phyloP scores from a whole-genome alignment of 805 yeast genomes.

The Pichia sporocuriosa region DNA sequence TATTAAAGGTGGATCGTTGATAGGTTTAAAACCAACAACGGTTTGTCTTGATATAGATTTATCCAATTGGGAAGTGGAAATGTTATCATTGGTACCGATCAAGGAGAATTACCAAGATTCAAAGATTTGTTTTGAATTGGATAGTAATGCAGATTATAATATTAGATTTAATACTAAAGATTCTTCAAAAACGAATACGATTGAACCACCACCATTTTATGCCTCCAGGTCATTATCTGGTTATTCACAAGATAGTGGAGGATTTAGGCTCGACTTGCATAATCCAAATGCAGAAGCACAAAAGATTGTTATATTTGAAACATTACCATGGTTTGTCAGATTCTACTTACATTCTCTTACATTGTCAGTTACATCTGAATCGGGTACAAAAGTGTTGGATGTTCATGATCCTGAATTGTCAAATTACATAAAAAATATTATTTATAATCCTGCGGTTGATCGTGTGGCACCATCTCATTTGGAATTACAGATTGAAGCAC shows the following conservation, averaged over 20 bases:
- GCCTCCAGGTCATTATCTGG: slow-evolving; percentile 89
- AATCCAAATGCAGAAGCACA: slow-evolving; percentile 52
- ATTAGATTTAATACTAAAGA: slow-evolving; percentile 38
- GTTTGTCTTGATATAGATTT: slow-evolving; percentile 37
- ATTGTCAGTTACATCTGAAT: slow-evolving; percentile 25
- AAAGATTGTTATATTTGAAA: slow-evolving; percentile 61
- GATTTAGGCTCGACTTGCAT: slow-evolving; percentile 68
- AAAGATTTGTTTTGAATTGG: slow-evolving; percentile 22
- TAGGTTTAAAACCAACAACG: slow-evolving; percentile 38
- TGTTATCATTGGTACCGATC: slow-evolving; percentile 10
- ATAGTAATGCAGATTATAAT: slow-evolving; percentile 27
- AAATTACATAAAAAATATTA: slow-evolving; percentile 41
- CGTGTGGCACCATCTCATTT: slow-evolving; percentile 76
- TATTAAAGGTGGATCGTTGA: slow-evolving; percentile 57
- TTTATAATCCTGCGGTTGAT: slow-evolving; percentile 74
- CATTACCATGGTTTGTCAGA: slow-evolving; percentile 90
- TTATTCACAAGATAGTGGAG: slow-evolving; percentile 86
- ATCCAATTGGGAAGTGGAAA: slow-evolving; percentile 38
- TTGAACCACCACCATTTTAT: slow-evolving; percentile 50
- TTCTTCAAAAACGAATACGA: slow-evolving; percentile 36
- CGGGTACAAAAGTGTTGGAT: slow-evolving; percentile 11
- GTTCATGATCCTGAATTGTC: slow-evolving; percentile 26
- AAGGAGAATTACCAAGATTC: slow-evolving; percentile 1
- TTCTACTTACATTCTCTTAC: slow-evolving; percentile 67
- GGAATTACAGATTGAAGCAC: slow-evolving; percentile 60